A percentile compares a stretch with the other conserved stretches of the same genome.
These are phyloP conservation scores for Neoascochyta sp. DNA, from an alignment of 2,329 filamentous ascomycete genomes.

Conservation along the genomic window DNA sequence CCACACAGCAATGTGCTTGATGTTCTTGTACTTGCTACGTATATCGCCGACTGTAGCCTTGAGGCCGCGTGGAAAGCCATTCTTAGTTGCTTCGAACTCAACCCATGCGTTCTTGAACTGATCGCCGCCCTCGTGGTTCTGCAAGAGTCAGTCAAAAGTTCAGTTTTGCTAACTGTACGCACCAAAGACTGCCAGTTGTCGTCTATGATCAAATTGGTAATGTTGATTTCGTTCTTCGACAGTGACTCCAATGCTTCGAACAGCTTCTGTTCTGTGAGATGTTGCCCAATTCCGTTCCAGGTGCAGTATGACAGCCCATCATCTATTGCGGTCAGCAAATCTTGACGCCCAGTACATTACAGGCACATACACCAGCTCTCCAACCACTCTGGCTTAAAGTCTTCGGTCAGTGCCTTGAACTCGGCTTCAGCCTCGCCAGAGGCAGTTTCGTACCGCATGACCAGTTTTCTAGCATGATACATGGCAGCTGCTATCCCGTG, in stretches of 20 bases:
- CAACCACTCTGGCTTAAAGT: conserved; percentile 63
- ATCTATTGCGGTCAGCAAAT: conserved; percentile 40
- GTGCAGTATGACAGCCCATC: conserved; percentile 94
- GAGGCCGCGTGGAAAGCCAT: conserved; percentile 75
- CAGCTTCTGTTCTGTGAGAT: conserved; percentile 76
- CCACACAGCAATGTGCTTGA: conserved; percentile 89
- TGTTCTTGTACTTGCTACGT: conserved; percentile 63
- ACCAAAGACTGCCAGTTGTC: conserved; percentile 70
- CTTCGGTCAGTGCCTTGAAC: conserved; percentile 45
- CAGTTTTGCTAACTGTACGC: conserved; percentile 1
- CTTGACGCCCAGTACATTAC: too few relatives aligned
- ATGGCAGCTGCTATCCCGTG: conserved; percentile 74
- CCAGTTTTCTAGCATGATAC: conserved; percentile 75
- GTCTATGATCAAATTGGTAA: conserved; percentile 88
- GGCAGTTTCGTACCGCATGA: conserved; percentile 46
- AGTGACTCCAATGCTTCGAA: conserved; percentile 70
- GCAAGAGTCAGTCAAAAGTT: too few relatives aligned
- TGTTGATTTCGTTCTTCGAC: conserved; percentile 65
- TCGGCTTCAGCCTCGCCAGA: conserved; percentile 48
- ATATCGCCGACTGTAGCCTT: conserved; percentile 68
- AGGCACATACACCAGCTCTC: conserved; percentile 67
- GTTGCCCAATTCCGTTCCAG: conserved; percentile 88
- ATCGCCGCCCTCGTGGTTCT: conserved; percentile 46
- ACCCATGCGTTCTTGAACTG: conserved; percentile 55
- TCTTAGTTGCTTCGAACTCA: conserved; percentile 79